A percentile compares a stretch with the other conserved stretches of the same genome.
Evolutionary conservation across 2,329 filamentous ascomycete genomes (phyloP).

Genomic region (Colletotrichum godetiae): DNA sequence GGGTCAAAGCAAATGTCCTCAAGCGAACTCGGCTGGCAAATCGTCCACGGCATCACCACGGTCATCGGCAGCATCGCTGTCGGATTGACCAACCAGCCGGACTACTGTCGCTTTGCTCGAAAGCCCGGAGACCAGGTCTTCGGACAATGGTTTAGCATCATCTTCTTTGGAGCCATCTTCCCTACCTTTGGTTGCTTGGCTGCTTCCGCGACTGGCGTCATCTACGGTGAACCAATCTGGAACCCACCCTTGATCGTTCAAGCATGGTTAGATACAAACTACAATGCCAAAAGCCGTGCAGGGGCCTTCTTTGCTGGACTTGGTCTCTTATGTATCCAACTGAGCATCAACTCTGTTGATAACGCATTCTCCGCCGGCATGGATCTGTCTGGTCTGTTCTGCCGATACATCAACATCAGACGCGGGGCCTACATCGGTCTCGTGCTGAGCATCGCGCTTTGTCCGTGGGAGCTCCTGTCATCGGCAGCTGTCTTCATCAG

Average conservation of each 20-base stretch:
- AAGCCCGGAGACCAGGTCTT: constrained; percentile 53
- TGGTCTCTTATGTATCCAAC: constrained; percentile 33
- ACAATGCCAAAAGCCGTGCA: constrained; percentile 24
- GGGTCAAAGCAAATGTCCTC: constrained; percentile 29
- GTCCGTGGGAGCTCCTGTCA: constrained; percentile 63
- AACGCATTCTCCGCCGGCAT: constrained; percentile 58
- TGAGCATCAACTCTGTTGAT: constrained; percentile 36
- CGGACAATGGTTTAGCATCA: constrained; percentile 50
- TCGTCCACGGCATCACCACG: constrained; percentile 51
- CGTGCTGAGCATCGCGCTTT: constrained; percentile 55
- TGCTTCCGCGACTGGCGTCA: constrained; percentile 40
- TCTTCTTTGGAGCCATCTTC: constrained; percentile 52
- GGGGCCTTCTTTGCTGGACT: constrained; percentile 37
- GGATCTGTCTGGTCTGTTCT: constrained; percentile 64
- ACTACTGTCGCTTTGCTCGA: constrained; percentile 56
- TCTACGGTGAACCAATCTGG: constrained; percentile 52
- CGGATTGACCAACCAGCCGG: constrained; percentile 56
- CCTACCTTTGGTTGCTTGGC: constrained; percentile 52
- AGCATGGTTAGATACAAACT: constrained; percentile 23
- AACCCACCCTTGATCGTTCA: constrained; percentile 47
- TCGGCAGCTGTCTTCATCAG: constrained; percentile 49
- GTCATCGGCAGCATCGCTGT: constrained; percentile 56
- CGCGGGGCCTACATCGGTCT: constrained; percentile 62
- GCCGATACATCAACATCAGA: constrained; percentile 66
- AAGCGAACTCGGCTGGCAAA: constrained; percentile 48